Base-by-base conservation (phyloP, 2,329 filamentous ascomycete genomes). In the Aspergillus neoniger region DNA sequence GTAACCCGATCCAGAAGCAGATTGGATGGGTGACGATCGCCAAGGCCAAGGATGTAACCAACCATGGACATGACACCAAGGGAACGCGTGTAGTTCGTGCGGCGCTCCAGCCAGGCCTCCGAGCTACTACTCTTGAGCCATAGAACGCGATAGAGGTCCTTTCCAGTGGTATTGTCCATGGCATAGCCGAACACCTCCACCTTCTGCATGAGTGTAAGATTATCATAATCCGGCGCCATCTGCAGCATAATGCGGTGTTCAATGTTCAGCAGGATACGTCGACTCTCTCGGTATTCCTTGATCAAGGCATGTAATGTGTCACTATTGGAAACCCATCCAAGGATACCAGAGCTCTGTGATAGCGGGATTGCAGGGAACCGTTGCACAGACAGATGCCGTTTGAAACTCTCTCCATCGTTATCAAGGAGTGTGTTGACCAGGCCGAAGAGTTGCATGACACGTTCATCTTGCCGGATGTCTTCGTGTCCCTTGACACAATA, bases 11-110 rank as follows among this genome's bases (percentile, higher is more conserved):
- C 95, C 43, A 99, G 88, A 90, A 99, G 96, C 71, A 99, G 81
- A 76, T 99, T 99, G 62, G 92, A 97, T 39, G 96, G 96, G 79
- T 99, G 95, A 51, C 96, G 89, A 79, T 99, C 95, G 57, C 95
- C 95, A 14, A 99, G 83, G 62, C 95, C 96, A 21, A 99, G 87
- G 66, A 99, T 98, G 77, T 99, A 99, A 65, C 95, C 95, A n/a
- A 98, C 95, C 92, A 99, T 99, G n/a, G 92, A 97, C 95, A 99
- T 99, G 70, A 99, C 95, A 69, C 92, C 95, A 2, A 99, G 83
- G 1, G 94, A 98, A 60, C 95, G 90, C 17, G 95, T 99, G 79
- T 99, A 99, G 74, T 96, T 99, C n/a, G 96, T 99, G 56, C 95
- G 90, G 47, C 95, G 86, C 77, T 98, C 95, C 36, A 99, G 87